These are phyloP conservation scores for Narthecium ossifragum DNA, from an alignment of 106 monocot species.

Conservation along the genomic window DNA sequence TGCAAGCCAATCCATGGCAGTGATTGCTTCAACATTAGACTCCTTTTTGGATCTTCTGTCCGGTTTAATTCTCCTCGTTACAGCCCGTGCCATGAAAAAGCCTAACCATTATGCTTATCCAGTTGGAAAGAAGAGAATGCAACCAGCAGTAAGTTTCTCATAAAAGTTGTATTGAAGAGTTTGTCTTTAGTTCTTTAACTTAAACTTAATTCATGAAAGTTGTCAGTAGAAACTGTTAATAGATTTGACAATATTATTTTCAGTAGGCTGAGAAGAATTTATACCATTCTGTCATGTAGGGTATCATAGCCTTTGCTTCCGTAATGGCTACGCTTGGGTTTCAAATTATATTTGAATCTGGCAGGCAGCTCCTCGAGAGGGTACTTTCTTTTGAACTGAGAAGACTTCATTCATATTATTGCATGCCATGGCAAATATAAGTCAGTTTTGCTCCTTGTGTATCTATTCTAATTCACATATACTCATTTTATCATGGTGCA, in stretches of 20 bases:
- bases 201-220: neutral
- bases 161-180: too few relatives aligned
- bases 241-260: neutral
- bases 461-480: neutral
- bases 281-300: constrained; percentile 18
- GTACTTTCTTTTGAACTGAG: neutral
- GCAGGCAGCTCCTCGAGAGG: constrained; percentile 32
- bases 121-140: constrained; percentile 91
- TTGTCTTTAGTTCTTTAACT: neutral
- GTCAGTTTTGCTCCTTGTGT: neutral
- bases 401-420: neutral
- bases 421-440: neutral
- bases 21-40: constrained; percentile 91
- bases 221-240: neutral
- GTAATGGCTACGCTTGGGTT: constrained; percentile 93
- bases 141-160: constrained; percentile 86
- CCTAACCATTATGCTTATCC: constrained; percentile 71
- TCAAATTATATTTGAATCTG: constrained; percentile 75
- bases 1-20: constrained; percentile 64
- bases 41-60: constrained; percentile 86
- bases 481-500: constrained; percentile 2
- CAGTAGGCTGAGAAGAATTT: neutral
- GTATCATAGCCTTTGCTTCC: constrained; percentile 84
- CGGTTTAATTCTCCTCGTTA: constrained; percentile 84
- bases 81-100: constrained; percentile 68